A percentile compares a stretch with the other conserved stretches of the same genome.
phyloP scores from a whole-genome alignment of 345 rosid genomes.

The Eutrema heterophyllum region DNA sequence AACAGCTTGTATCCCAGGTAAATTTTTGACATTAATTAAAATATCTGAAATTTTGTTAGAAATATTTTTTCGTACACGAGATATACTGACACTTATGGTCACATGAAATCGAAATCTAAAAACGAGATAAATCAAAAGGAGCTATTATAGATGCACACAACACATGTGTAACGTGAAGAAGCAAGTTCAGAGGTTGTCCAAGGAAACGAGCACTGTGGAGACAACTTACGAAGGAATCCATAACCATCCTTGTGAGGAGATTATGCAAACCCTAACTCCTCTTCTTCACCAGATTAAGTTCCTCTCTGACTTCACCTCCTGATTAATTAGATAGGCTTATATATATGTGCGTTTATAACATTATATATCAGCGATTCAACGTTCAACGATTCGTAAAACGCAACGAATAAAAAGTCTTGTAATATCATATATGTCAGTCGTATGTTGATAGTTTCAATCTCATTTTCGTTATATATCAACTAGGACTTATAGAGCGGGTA shows the following conservation, averaged over 20 bases:
- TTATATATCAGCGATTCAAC: neutral
- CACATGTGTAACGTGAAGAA: constrained; percentile 81
- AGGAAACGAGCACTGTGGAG: constrained; percentile 66
- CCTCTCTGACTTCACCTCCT: constrained; percentile 28
- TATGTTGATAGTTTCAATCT: neutral
- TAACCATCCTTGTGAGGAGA: constrained; percentile 74
- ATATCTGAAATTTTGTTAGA: neutral
- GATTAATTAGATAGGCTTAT: neutral
- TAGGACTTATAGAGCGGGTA: too few species aligned
- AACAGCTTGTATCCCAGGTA: constrained; percentile 64
- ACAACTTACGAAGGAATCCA: constrained; percentile 76
- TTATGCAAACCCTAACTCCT: constrained; percentile 77
- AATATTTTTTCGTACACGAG: neutral
- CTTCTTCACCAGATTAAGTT: constrained; percentile 71
- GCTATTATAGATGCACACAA: constrained; percentile 77
- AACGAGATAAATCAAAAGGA: constrained; percentile 33
- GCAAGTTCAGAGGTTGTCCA: constrained; percentile 68
- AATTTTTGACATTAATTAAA: neutral
- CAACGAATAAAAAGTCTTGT: neutral
- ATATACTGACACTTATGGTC: neutral
- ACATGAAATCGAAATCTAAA: neutral
- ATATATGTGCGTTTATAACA: neutral
- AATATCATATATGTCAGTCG: neutral
- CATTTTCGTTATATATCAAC: neutral
- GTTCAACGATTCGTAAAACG: neutral